Evolutionary conservation across 1,284 basidiomycete species (phyloP), one percentile per base, ranked within the genome.

Genomic region (Testicularia cyperi): DNA sequence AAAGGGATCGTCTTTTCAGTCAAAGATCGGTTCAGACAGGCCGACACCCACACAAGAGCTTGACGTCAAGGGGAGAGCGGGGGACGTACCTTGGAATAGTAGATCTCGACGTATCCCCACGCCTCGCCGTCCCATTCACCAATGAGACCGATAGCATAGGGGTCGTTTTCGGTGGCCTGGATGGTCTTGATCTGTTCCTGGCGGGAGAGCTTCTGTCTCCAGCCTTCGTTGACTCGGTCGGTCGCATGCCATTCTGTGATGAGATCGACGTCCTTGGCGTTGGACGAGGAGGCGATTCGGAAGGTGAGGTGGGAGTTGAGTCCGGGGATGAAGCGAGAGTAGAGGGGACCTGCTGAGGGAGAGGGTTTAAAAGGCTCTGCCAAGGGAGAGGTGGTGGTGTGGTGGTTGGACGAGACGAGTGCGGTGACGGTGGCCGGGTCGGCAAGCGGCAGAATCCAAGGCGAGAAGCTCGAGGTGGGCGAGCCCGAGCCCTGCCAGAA

Each of bases 41-140:
- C n/a, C n/a, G n/a, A n/a, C n/a, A n/a, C n/a, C n/a, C n/a, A n/a
- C n/a, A n/a, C n/a, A n/a, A n/a, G n/a, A n/a, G n/a, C n/a, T n/a
- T n/a, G n/a, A n/a, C n/a, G n/a, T n/a, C n/a, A n/a, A n/a, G n/a
- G n/a, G n/a, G n/a, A n/a, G n/a, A n/a, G n/a, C n/a, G n/a, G n/a
- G n/a, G n/a, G n/a, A n/a, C n/a, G n/a, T n/a, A n/a, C n/a, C n/a
- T 60, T 63, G 10, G 48, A 44, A 38, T 64, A 70, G 53, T 75
- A 75, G 35, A 73, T 47, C 44, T 75, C 72, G 33, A 75, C 52
- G 23, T 72, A 75, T 12, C 72, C 72, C 56, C 68, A 75, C 7
- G 70, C 55, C 38, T 71, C 66, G 37, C 66, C 70, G 14, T 71
- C 67, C 69, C 69, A 75, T 20, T 68, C 61, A 12, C 69, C 72